Base-by-base conservation (phyloP, 169 alveolate genomes). In the Plasmodium berghei region DNA sequence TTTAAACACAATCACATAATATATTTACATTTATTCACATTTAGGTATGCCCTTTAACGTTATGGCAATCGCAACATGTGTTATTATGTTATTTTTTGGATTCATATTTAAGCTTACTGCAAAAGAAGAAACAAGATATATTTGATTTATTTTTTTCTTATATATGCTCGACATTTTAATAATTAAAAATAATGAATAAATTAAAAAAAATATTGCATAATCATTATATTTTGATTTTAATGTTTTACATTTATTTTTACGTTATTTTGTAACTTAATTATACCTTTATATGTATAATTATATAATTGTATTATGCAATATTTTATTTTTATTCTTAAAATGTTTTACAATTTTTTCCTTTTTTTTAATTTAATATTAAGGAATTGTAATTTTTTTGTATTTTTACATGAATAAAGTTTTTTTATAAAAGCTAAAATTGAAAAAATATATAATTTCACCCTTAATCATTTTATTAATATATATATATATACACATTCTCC, bases 1-100 rank as follows among this genome's bases (percentile, higher is more conserved):
- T 26, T 10, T 28, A 9, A 22, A 5, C 72, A 22, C 8, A 2
- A 12, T 18, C 72, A 69, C 40, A 69, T 54, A 40, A n/a, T 18
- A 49, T 24, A 54, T 54, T 28, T 66, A 73, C 34, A 28, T 48
- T 26, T 34, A 45, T 24, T 80, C 20, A 10, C 54, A 59, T 66
- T 80, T 52, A 80, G 90, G 90, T 66, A 80, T 80, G 90, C 90
- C 90, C 69, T 80, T 80, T 80, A 80, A 80, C 46, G 83, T 80
- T 61, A 80, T 80, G 69, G 90, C 90, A 24, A 80, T 80, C 46
- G 66, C 90, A 45, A 66, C 83, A 12, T 64, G 90, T 80, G 90
- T 67, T 59, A 67, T 80, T 46, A 80, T 54, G 90, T 61, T 80
- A 48, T 80, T 80, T 80, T 80, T 80, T 67, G 90, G 90, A 54